Evolutionary conservation across 1,284 basidiomycete species (phyloP).

Genomic region (Rhodotorula sp.): DNA sequence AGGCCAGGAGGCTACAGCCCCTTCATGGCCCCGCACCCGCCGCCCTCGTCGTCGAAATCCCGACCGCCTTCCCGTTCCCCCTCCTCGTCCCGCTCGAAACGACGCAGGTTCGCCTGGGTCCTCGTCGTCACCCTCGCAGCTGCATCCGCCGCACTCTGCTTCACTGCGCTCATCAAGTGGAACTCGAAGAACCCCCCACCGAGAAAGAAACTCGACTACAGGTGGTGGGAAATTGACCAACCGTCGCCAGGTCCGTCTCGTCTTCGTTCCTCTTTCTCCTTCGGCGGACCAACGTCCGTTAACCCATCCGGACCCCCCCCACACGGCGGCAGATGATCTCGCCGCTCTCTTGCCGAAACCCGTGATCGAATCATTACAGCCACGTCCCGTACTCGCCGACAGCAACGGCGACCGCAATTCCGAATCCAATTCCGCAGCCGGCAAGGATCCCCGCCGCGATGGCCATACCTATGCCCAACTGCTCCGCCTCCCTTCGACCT

Average conservation of each 20-base stretch:
- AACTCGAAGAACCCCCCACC: background rate
- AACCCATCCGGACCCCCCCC: no score
- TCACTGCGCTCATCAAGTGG: background rate
- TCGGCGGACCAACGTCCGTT: no score
- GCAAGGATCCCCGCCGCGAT: background rate
- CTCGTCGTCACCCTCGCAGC: background rate
- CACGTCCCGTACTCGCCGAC: background rate
- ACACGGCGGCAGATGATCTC: conserved; percentile 22
- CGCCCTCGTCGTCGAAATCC: background rate
- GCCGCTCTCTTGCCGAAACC: conserved; percentile 26
- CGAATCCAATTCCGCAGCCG: conserved; percentile 21
- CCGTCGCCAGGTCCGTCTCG: conserved; percentile 10
- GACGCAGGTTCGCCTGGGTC: background rate
- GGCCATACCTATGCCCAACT: conserved; percentile 28
- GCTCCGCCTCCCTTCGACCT: conserved; percentile 25
- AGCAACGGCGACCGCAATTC: conserved; percentile 10
- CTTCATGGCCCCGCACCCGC: background rate
- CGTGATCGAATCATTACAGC: background rate
- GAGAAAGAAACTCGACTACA: conserved; percentile 11
- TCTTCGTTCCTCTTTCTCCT: background rate
- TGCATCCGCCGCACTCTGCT: background rate
- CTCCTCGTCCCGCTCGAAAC: background rate
- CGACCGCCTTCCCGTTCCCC: background rate
- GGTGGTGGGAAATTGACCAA: conserved; percentile 37
- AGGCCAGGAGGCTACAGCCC: no score